phyloP scores from a whole-genome alignment of 1,139 yeast genomes.

The Pichia sp. region DNA sequence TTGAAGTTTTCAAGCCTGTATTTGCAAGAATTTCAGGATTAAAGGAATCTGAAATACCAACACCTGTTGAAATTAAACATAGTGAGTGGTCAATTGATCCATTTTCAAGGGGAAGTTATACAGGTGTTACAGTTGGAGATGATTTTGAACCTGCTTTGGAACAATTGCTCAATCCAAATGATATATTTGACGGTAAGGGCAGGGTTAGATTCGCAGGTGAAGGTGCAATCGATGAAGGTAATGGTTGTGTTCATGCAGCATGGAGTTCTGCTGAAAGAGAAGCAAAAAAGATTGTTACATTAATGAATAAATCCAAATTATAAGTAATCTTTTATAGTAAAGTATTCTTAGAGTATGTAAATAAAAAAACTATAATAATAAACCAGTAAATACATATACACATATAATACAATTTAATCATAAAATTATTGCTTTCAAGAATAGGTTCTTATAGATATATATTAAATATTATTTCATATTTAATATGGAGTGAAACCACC shows the following conservation, averaged over 20 bases:
- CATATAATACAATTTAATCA: not conserved
- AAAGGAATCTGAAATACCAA: slow-evolving; percentile 25
- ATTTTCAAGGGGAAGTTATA: slow-evolving; percentile 65
- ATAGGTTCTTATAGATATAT: not conserved
- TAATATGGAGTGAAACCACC: slow-evolving; percentile 31
- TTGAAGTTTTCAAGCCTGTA: slow-evolving; percentile 39
- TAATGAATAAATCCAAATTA: slow-evolving; percentile 23
- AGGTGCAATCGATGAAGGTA: slow-evolving; percentile 68
- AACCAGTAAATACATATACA: not conserved
- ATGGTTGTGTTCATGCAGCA: slow-evolving; percentile 83
- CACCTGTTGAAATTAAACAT: slow-evolving; percentile 46
- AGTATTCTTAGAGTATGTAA: not conserved
- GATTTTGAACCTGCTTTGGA: slow-evolving; percentile 21
- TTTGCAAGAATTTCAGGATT: slow-evolving; percentile 26
- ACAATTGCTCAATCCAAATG: slow-evolving; percentile 23
- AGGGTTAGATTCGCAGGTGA: slow-evolving; percentile 78
- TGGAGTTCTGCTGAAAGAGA: slow-evolving; percentile 68
- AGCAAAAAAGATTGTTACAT: slow-evolving; percentile 34
- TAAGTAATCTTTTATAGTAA: slow-evolving; percentile 1
- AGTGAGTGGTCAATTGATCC: slow-evolving; percentile 71
- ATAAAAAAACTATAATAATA: not conserved
- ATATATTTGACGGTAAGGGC: slow-evolving; percentile 28
- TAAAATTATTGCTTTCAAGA: not conserved
- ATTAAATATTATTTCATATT: not conserved
- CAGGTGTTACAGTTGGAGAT: slow-evolving; percentile 35